phyloP scores from a whole-genome alignment of 805 yeast genomes.

The Komagataella mondaviorum region DNA sequence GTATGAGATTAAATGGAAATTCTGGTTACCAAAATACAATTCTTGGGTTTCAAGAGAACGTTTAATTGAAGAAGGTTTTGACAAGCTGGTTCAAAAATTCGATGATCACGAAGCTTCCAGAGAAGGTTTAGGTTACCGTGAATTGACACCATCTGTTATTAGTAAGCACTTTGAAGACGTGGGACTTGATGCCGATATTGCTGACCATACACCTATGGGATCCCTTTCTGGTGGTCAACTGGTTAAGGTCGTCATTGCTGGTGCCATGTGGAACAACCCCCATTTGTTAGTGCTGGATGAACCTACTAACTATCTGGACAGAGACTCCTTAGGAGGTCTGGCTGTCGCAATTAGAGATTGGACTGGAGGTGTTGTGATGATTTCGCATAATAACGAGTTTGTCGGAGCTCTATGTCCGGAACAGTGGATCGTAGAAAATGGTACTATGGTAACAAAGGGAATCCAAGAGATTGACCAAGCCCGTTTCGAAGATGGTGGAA shows the following conservation, averaged over 20 bases:
- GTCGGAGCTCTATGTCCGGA: constrained; percentile 97
- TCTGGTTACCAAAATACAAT: constrained; percentile 85
- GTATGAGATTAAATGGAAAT: constrained; percentile 91
- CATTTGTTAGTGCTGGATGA: constrained; percentile 90
- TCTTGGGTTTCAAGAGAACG: constrained; percentile 85
- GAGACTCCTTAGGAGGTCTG: constrained; percentile 90
- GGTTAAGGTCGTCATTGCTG: constrained; percentile 96
- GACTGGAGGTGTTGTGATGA: constrained; percentile 97
- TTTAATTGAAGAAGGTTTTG: constrained; percentile 73
- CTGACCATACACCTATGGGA: constrained; percentile 94
- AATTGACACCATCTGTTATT: constrained; percentile 80
- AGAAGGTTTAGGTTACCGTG: constrained; percentile 98
- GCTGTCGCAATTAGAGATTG: constrained; percentile 97
- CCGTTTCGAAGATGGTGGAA: constrained; percentile 73
- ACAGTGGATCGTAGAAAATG: constrained; percentile 95
- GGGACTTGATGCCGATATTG: constrained; percentile 95
- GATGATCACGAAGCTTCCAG: constrained; percentile 99
- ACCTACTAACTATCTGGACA: constrained; percentile 98
- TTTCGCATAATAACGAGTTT: constrained; percentile 93
- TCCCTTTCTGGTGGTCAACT: constrained; percentile 98
- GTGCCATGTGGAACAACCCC: constrained; percentile 97
- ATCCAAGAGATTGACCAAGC: constrained; percentile 58
- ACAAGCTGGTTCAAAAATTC: constrained; percentile 85
- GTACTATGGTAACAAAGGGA: constrained; percentile 78
- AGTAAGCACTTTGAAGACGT: constrained; percentile 95